phyloP scores from a whole-genome alignment of 192 early-diverging fungal genomes.

The Lobosporangium transversale region DNA sequence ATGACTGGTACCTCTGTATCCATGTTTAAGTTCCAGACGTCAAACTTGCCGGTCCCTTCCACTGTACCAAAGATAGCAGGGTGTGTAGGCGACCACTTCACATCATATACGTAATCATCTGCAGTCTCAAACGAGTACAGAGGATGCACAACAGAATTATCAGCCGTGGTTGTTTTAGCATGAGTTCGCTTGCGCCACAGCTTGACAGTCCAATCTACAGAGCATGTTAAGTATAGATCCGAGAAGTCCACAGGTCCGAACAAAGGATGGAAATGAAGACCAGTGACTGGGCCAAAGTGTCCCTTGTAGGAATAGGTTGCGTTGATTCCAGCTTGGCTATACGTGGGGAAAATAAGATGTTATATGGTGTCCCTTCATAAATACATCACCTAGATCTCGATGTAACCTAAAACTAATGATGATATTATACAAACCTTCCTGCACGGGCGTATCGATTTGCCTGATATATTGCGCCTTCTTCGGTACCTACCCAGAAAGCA shows the following conservation, averaged over 20 bases:
- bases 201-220: conserved; percentile 98
- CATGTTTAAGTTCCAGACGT: conserved; percentile 93
- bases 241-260: conserved; percentile 85
- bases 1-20: conserved; percentile 81
- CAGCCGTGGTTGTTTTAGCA: conserved; percentile 60
- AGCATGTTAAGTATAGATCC: conserved; percentile 91
- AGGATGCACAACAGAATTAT: conserved; percentile 64
- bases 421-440: conserved; percentile 70
- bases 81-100: conserved; percentile 96
- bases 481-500: conserved; percentile 95
- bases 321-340: conserved; percentile 95
- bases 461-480: conserved; percentile 94
- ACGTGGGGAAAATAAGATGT: not conserved
- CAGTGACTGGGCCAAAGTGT: conserved; percentile 89
- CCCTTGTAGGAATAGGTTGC: conserved; percentile 84
- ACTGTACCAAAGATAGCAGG: conserved; percentile 93
- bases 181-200: conserved; percentile 85
- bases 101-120: conserved; percentile 98
- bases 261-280: conserved; percentile 90
- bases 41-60: conserved; percentile 90
- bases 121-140: conserved; percentile 91
- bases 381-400: not conserved
- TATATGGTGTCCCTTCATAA: too few relatives aligned
- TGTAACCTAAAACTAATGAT: not conserved
- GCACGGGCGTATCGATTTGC: conserved; percentile 96